A percentile compares a stretch with the other conserved stretches of the same genome.
These are phyloP conservation scores for Ganoderma resinaceum DNA, from an alignment of 1,284 basidiomycete species.

Conservation along the genomic window DNA sequence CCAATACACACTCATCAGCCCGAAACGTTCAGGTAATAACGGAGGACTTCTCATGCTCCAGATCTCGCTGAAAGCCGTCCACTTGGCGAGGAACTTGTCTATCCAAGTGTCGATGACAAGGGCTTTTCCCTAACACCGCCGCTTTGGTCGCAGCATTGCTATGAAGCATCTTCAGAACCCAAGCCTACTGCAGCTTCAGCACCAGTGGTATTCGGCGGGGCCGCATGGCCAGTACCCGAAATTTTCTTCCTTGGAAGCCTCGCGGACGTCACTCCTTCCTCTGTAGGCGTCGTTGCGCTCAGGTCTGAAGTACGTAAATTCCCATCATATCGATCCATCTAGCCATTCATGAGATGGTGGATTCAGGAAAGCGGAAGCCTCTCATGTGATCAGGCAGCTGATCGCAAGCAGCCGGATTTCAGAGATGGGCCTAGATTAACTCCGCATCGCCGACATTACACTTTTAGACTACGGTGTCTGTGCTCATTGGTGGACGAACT, in stretches of 20 bases:
- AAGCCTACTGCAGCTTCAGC: conserved; percentile 26
- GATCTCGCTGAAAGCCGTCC: conserved; percentile 38
- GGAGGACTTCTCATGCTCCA: conserved; percentile 38
- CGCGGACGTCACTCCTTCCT: conserved; percentile 29
- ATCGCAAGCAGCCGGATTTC: background rate
- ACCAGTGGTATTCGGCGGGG: background rate
- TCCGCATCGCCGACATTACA: background rate
- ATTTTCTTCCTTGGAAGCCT: conserved; percentile 39
- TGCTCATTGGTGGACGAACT: conserved; percentile 29
- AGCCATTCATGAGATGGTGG: background rate
- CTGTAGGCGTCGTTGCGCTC: conserved; percentile 4
- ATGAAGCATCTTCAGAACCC: conserved; percentile 34
- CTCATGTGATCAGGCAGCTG: conserved; percentile 30
- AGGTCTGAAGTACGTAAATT: conserved; percentile 24
- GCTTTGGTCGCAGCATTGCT: conserved; percentile 33
- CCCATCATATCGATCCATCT: conserved; percentile 2
- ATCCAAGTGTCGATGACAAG: conserved; percentile 30
- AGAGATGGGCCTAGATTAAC: background rate
- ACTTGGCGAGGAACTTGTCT: conserved; percentile 31
- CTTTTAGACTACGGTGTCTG: background rate
- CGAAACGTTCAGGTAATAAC: conserved; percentile 20
- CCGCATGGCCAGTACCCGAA: conserved; percentile 17
- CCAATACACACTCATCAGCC: background rate
- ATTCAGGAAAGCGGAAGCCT: conserved; percentile 33
- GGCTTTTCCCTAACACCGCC: conserved; percentile 35